Base-by-base conservation (phyloP, 495 filamentous ascomycete species). In the Terfezia boudieri region DNA sequence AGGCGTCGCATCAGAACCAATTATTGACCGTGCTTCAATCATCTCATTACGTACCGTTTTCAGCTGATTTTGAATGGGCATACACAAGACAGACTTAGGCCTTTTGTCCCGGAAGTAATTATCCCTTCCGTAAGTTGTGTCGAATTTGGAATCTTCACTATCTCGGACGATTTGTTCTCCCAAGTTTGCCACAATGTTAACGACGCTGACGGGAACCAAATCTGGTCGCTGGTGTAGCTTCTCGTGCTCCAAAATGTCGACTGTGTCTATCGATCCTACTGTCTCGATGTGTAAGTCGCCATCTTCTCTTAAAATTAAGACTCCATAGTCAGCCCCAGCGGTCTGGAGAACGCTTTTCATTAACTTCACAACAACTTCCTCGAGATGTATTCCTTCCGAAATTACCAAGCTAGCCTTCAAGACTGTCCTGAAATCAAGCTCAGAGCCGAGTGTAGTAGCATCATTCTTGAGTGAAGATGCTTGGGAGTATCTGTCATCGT, bases 341-440 rank as follows among this genome's bases (percentile, higher is more conserved):
- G 62, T 65, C 56, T 65, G 62, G 5, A 65, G 53, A 9, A 65
- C 62, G 20, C 62, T 60, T 2, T 57, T 64, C 62, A 65, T 65
- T 35, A 65, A 59, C 23, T 58, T 62, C 14, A 61, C 62, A 32
- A 65, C 64, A 52, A 65, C 62, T 38, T 65, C 62, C 53, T 65
- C 62, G 5, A 65, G 53, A 53, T 64, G 62, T 56, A 65, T 65
- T 48, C 62, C 62, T 14, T 65, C 62, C 7, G 62, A 64, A 36
- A 65, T 65, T 11, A 65, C 62, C 22, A 65, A 57, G 14, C 56
- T 59, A 23, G 62, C 62, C 54, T 65, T 65, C 32, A 65, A 54
- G 10, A 65, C 62, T 4, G 62, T 65, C 32, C 62, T 51, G 37
- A 64, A 65, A 48, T 65, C 62, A 4, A 65, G 49, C 53, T 65